Evolutionary conservation across 2,329 filamentous ascomycete genomes (phyloP).

Genomic region (Colletotrichum godetiae): DNA sequence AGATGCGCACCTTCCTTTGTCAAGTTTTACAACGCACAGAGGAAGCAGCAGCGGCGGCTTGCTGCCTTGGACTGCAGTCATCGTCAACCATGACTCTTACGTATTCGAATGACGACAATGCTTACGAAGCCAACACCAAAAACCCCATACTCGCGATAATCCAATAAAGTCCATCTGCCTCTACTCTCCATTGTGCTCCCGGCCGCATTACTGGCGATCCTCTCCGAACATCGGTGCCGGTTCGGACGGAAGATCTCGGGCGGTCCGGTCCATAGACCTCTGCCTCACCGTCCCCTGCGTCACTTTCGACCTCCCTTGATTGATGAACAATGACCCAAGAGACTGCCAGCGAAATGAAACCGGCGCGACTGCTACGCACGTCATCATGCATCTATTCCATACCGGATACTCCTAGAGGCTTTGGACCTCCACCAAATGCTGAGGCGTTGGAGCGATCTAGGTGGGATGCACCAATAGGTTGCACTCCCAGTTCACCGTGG

Average conservation of each 20-base stretch:
- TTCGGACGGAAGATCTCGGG: not conserved
- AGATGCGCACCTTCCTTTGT: not conserved
- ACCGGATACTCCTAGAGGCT: not conserved
- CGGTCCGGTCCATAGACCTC: not conserved
- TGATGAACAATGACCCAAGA: not conserved
- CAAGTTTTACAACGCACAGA: not conserved
- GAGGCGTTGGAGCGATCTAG: conserved; percentile 14
- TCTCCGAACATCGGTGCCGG: not conserved
- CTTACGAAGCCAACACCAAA: not conserved
- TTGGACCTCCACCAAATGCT: not conserved
- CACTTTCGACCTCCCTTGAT: not conserved
- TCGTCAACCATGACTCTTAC: not conserved
- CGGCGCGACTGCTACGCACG: conserved; percentile 5
- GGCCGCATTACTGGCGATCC: not conserved
- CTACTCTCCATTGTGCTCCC: not conserved
- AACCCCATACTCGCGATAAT: not conserved
- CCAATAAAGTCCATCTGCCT: not conserved
- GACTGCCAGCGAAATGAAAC: not conserved
- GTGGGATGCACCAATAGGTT: conserved; percentile 26
- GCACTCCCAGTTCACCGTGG: conserved; percentile 28
- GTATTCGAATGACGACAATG: not conserved
- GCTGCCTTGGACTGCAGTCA: not conserved
- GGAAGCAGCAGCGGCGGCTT: not conserved
- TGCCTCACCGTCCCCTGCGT: not conserved
- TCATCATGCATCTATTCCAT: conserved; percentile 16